phyloP scores from a whole-genome alignment of 2,329 filamentous ascomycete species.

The Dactylellina cionopaga region DNA sequence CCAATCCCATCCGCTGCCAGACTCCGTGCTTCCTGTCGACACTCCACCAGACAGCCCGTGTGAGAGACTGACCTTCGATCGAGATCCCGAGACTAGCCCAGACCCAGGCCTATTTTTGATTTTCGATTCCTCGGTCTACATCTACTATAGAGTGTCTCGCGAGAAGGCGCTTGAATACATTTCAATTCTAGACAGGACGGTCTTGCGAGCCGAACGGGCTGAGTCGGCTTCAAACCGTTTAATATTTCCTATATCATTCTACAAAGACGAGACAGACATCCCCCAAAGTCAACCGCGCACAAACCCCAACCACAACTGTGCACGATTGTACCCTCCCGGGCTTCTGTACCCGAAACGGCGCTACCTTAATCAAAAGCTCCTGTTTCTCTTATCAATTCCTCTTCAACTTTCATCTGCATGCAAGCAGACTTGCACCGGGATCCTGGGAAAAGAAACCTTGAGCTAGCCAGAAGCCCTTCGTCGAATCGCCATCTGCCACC shows the following conservation, averaged over 20 bases:
- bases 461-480: conserved; percentile 20
- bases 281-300: conserved; percentile 35
- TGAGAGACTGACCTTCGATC: conserved; percentile 10
- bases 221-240: background rate
- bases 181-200: background rate
- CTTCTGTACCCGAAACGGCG: background rate
- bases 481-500: conserved; percentile 43
- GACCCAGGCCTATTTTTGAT: too few species aligned
- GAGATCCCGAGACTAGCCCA: conserved; percentile 16
- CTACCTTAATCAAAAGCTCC: background rate
- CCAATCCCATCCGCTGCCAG: conserved; percentile 16
- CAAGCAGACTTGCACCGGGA: conserved; percentile 19
- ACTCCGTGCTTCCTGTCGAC: conserved; percentile 6
- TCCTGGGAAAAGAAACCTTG: conserved; percentile 20
- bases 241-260: background rate
- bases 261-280: conserved; percentile 45
- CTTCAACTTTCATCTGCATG: conserved; percentile 26
- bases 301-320: too few species aligned
- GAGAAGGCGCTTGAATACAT: too few species aligned
- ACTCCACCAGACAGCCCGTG: conserved; percentile 8
- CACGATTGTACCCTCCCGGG: background rate
- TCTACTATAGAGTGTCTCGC: too few species aligned
- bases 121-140: too few species aligned
- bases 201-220: background rate
- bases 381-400: conserved; percentile 30